Base-by-base conservation (phyloP, 768 basidiomycete genomes). In the Mycena maculata region DNA sequence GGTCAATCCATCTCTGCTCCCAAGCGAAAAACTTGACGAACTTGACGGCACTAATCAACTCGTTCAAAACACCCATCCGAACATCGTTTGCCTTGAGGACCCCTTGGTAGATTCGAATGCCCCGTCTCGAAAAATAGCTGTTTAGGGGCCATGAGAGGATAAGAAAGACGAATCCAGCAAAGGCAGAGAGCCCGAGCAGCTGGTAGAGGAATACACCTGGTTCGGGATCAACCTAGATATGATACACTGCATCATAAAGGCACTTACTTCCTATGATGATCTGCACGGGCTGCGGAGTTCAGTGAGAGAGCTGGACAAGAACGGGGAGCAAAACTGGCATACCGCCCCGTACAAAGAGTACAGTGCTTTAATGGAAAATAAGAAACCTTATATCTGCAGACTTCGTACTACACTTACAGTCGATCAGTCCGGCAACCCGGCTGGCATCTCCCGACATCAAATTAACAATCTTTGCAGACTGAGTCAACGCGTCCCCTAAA, bases 391-490 rank as follows among this genome's bases (percentile, higher is more conserved):
- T 8, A 10, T 5, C 5, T 23, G 22, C 25, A 9, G 4, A 48
- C 5, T 11, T 16, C 3, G 47, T 7, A 6, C 27, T 22, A 48
- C n/a, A n/a, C 23, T 22, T 22, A 42, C 20, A 4, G 47, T 16
- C 6, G 25, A 27, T 8, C 3, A 10, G 7, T 22, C 7, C 22
- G n/a, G 44, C 4, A 3, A 87, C 84, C 52, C 83, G 80, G 72
- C 88, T 90, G 4, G 90, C 88, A 75, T 94, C 93, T 8, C 86
- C 88, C 18, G 91, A 88, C 93, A 96, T 96, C 49, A 95, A 78
- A 68, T 94, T 93, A 53, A 95, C 92, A 49, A 96, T 93, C 76
- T 96, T 95, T 6, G 94, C 95, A 15, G 92, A 83, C 74, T 94
- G 6, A 36, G 13, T 36, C 33, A 36, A 36, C 33, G 6, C 6